Evolutionary conservation across 106 monocot species (phyloP).

Genomic region (Dendrobium nobile): DNA sequence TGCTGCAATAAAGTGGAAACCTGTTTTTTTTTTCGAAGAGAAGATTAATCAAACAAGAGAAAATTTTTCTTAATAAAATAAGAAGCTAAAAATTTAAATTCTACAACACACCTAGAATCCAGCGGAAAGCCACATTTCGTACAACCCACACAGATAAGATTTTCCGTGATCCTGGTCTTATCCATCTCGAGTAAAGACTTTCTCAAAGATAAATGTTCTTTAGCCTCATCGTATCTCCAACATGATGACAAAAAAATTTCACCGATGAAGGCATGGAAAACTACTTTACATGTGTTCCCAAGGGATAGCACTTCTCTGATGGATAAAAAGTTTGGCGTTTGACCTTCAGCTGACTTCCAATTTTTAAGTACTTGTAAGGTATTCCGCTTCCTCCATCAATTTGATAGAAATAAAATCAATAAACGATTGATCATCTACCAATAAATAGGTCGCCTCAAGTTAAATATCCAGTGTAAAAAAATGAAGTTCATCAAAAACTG

Average conservation of each 20-base stretch:
- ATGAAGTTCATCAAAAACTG: not conserved
- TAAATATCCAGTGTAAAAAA: not conserved
- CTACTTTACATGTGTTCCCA: constrained; percentile 15
- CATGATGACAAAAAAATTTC: constrained; percentile 22
- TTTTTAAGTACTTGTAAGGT: constrained; percentile 24
- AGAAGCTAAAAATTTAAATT: not conserved
- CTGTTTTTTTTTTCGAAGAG: not conserved
- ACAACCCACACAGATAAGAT: constrained; percentile 40
- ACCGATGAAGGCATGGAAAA: constrained; percentile 23
- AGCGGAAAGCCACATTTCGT: constrained; percentile 35
- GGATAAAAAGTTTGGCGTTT: constrained; percentile 16
- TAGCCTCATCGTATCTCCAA: constrained; percentile 4
- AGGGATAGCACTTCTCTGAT: constrained; percentile 24
- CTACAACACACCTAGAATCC: constrained; percentile 29
- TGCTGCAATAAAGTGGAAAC: constrained; percentile 28
- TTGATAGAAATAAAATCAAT: not conserved
- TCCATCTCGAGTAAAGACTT: constrained; percentile 14
- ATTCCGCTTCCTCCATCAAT: constrained; percentile 8
- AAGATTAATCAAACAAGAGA: not conserved
- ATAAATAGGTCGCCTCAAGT: not conserved
- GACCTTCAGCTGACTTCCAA: constrained; percentile 32
- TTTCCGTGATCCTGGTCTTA: constrained; percentile 20
- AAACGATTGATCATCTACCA: not conserved
- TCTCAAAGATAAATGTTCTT: constrained; percentile 15
- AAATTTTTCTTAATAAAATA: not conserved